These are phyloP conservation scores for Pterocarpus macrocarpus DNA, from an alignment of 306 rosid genomes.

Conservation along the genomic window DNA sequence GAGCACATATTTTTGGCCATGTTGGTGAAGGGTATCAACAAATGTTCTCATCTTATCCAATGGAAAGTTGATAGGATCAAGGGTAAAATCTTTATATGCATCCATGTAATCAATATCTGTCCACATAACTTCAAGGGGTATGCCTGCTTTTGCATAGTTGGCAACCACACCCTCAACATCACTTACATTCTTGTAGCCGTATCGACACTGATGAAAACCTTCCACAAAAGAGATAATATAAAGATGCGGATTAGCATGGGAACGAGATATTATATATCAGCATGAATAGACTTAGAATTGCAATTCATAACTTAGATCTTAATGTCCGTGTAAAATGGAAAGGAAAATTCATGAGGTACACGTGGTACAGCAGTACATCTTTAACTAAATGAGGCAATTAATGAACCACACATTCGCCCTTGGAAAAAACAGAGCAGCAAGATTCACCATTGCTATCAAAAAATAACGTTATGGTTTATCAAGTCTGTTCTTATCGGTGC, in stretches of 20 bases:
- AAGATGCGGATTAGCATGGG: slow-evolving; percentile 14
- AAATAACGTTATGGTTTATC: too few species aligned
- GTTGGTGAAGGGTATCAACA: slow-evolving; percentile 71
- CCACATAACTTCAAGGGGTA: slow-evolving; percentile 96
- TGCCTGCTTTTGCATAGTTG: slow-evolving; percentile 70
- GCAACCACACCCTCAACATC: slow-evolving; percentile 76
- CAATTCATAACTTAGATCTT: too few species aligned
- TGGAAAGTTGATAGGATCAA: slow-evolving; percentile 89
- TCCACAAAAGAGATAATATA: slow-evolving; percentile 18
- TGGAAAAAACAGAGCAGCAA: too few species aligned
- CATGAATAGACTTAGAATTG: too few species aligned
- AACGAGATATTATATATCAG: too few species aligned
- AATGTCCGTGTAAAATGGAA: too few species aligned
- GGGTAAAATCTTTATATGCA: slow-evolving; percentile 82
- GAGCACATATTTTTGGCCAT: slow-evolving; percentile 83
- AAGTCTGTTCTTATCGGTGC: too few species aligned
- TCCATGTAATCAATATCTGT: slow-evolving; percentile 98
- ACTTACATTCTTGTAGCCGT: slow-evolving; percentile 77
- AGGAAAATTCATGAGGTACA: too few species aligned
- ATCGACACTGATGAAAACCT: slow-evolving; percentile 95
- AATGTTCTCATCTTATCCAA: slow-evolving; percentile 67
- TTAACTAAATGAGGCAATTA: too few species aligned
- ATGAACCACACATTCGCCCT: too few species aligned
- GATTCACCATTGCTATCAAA: too few species aligned
- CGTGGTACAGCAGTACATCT: too few species aligned